Evolutionary conservation across 2,329 filamentous ascomycete genomes (phyloP), one percentile per base, ranked within the genome.

Genomic region (Pseudogymnoascus pannorum): DNA sequence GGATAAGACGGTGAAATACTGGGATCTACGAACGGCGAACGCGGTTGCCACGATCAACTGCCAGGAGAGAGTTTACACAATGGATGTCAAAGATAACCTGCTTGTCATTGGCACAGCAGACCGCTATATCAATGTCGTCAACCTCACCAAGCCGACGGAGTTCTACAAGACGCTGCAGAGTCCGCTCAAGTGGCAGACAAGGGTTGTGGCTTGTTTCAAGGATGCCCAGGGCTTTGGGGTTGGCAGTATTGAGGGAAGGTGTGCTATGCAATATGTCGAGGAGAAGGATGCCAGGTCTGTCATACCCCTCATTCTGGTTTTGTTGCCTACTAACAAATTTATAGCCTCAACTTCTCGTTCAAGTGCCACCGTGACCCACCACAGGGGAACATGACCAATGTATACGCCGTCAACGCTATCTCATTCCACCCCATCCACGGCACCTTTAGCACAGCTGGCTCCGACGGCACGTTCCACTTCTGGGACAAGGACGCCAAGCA

Each of bases 101-200:
- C 84, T 97, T 42, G 94, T 99, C 18, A 81, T 97, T 62, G 94
- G 89, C 64, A 97, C 92, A 0, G 94, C 94, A 11, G 94, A 99
- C 72, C 86, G 94, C 64, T 96, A 95, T 76, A 96, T 99, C 80
- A 92, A 97, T 74, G 88, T 99, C 65, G 81, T 99, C 76, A 92
- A 96, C 76, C 84, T 99, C 61, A 87, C 88, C 72, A 87, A 95
- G 64, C 94, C 94, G 3, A 85, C 84, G 60, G 91, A 91, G 69
- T 91, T 97, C 75, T 97, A 96, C 84, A 99, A 99, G 82, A 93
- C 91, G 8, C 83, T 97, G 58, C 91, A 96, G 76, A 96, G 91
- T 71, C 94, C 94, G 2, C 82, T 99, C 48, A 99, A 99, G 78
- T 99, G 92, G 91, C 94, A 99, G 81, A 99, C 94, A 1, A 82